Evolutionary conservation across 2,329 filamentous ascomycete species (phyloP).

Genomic region (Lecanoromycetidae sp.): DNA sequence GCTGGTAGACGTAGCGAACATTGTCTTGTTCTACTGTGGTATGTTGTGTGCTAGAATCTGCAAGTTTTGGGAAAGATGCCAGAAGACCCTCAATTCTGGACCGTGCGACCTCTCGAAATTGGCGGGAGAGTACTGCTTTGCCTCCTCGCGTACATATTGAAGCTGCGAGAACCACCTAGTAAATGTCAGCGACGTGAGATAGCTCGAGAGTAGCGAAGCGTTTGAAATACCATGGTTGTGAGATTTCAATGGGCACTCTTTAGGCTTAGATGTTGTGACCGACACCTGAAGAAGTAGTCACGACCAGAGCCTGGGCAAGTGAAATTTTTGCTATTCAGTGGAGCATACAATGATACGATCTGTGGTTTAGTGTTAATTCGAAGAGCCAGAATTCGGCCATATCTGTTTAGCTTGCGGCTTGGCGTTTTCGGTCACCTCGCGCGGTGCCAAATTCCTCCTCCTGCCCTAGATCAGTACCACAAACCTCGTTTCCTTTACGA

Average conservation of each 20-base stretch:
- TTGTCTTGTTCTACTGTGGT: conserved; percentile 98
- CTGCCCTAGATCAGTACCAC: too few relatives aligned
- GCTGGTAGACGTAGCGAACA: conserved; percentile 98
- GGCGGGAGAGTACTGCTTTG: conserved; percentile 93
- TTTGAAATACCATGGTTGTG: conserved; percentile 1
- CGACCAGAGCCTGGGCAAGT: too few relatives aligned
- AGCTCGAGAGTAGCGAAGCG: background rate
- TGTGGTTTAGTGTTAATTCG: too few relatives aligned
- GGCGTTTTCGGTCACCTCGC: too few relatives aligned
- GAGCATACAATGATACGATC: too few relatives aligned
- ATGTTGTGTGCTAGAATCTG: conserved; percentile 90
- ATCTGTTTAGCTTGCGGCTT: too few relatives aligned
- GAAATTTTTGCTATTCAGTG: too few relatives aligned
- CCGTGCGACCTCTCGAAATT: conserved; percentile 95
- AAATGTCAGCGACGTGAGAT: background rate
- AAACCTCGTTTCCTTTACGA: too few relatives aligned
- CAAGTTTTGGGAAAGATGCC: conserved; percentile 93
- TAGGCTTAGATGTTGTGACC: too few relatives aligned
- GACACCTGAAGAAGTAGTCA: too few relatives aligned
- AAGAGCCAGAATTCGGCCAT: too few relatives aligned
- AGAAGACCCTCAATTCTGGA: conserved; percentile 93
- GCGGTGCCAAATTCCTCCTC: too few relatives aligned
- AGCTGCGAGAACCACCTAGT: conserved; percentile 88
- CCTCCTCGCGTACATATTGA: conserved; percentile 98
- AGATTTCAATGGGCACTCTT: background rate